A percentile compares a stretch with the other conserved stretches of the same genome.
Evolutionary conservation across 1,284 basidiomycete species (phyloP).

Genomic region (Ceratobasidium sp.): DNA sequence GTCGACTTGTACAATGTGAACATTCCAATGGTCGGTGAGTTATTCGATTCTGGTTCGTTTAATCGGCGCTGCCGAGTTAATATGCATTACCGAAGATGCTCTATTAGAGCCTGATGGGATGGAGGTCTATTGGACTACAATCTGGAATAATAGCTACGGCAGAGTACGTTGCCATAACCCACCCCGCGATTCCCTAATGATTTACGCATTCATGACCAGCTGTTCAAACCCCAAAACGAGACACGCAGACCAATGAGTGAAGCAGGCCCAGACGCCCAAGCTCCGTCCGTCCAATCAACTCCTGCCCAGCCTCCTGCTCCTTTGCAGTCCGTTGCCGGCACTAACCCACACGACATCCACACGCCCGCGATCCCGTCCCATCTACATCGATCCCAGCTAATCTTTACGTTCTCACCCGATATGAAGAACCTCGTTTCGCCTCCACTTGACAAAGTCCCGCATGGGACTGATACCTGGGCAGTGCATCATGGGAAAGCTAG

Average conservation of each 20-base stretch:
- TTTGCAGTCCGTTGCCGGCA: slow-evolving; percentile 9
- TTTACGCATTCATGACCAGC: slow-evolving; percentile 46
- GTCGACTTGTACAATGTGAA: slow-evolving; percentile 86
- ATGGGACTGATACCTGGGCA: slow-evolving; percentile 85
- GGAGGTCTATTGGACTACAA: slow-evolving; percentile 75
- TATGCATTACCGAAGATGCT: slow-evolving; percentile 51
- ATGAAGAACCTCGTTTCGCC: slow-evolving; percentile 77
- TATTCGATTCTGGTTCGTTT: background rate
- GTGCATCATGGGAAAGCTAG: slow-evolving; percentile 73
- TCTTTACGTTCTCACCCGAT: slow-evolving; percentile 86
- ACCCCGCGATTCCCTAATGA: too few relatives aligned
- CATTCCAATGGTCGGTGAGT: slow-evolving; percentile 70
- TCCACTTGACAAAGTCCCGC: slow-evolving; percentile 65
- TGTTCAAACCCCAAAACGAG: slow-evolving; percentile 65
- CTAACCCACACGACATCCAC: slow-evolving; percentile 47
- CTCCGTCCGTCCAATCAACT: slow-evolving; percentile 56
- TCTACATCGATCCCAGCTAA: slow-evolving; percentile 59
- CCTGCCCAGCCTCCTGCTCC: slow-evolving; percentile 19
- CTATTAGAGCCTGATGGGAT: slow-evolving; percentile 67
- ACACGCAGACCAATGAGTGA: slow-evolving; percentile 50
- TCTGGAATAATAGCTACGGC: slow-evolving; percentile 82
- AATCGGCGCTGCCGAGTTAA: background rate
- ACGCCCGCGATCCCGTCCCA: slow-evolving; percentile 50
- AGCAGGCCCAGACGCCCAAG: slow-evolving; percentile 48
- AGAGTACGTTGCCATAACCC: slow-evolving; percentile 51